Conservation (phyloP, 106 monocot genomes). For the Vanilla planifolia region DNA sequence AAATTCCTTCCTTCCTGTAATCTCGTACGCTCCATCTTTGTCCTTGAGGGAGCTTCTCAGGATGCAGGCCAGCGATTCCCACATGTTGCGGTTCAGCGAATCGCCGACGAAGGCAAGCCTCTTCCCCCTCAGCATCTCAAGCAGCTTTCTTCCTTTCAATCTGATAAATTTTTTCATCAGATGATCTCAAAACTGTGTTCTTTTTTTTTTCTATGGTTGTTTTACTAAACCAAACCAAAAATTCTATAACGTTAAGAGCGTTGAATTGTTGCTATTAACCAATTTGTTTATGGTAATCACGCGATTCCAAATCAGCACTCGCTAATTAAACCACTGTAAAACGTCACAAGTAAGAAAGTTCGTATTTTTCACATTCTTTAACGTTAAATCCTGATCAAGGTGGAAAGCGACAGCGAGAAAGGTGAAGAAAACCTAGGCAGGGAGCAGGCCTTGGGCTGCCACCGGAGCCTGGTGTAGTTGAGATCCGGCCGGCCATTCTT, state of each 20-base stretch:
- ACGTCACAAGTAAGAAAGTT: too few species aligned
- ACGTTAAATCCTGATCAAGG: too few species aligned
- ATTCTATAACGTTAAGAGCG: too few species aligned
- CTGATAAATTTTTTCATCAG: too few species aligned
- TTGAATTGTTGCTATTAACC: too few species aligned
- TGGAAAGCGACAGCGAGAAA: background rate
- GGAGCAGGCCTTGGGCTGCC: constrained; percentile 35
- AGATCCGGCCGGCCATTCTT: constrained; percentile 30
- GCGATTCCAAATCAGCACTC: too few species aligned
- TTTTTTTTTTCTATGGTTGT: too few species aligned
- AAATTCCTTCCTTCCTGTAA: constrained; percentile 29
- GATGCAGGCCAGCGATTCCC: constrained; percentile 45
- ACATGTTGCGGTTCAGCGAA: constrained; percentile 51
- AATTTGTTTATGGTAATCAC: too few species aligned
- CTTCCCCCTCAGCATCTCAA: constrained; percentile 34
- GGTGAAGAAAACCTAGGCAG: constrained; percentile 27
- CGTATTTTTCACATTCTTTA: too few species aligned
- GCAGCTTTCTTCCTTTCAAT: constrained; percentile 30
- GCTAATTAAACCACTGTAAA: too few species aligned
- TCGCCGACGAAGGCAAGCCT: constrained; percentile 40
- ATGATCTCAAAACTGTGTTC: too few species aligned
- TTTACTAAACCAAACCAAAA: too few species aligned
- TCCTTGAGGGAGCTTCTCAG: constrained; percentile 14
- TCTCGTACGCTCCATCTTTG: constrained; percentile 13
- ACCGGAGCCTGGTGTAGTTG: constrained; percentile 29